Base-by-base conservation (phyloP, 2,329 filamentous ascomycete genomes). In the Penicillium frequentans region DNA sequence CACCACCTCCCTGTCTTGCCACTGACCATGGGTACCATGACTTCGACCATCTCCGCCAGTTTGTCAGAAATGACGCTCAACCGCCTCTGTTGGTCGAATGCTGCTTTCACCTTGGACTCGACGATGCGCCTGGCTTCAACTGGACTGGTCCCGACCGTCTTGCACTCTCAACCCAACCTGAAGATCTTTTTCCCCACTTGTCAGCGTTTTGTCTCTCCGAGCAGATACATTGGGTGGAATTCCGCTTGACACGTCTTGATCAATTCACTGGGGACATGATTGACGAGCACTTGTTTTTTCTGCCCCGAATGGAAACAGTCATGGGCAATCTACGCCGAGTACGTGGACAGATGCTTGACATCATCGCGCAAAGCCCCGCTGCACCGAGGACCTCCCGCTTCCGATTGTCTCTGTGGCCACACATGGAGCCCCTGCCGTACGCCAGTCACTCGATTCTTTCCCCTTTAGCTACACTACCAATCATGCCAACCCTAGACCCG, bases 1-100 rank as follows among this genome's bases (percentile, higher is more conserved):
- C 37, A 49, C 43, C 39, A 10, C 55, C 55, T 26, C 49, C 55
- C 16, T 56, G 29, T 53, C 55, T 56, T 29, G 35, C 55, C 7
- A 49, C 45, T 24, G 23, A 57, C 9, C 23, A 46, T 27, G 26
- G 16, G 37, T 19, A 19, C 37, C n/a, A 39, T 39, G 37, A 4
- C 37, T 21, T 39, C 1, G 37, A 21, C n/a, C n/a, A 21, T n/a
- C n/a, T n/a, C 37, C 37, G n/a, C 37, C n/a, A 39, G n/a, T 39
- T 10, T 39, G n/a, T 39, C n/a, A 39, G n/a, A 39, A 39, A 39
- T 39, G 6, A 39, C n/a, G 8, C n/a, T 10, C 37, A n/a, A 3
- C 37, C 37, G 4, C 4, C 37, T 39, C 37, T 39, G n/a, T 21
- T 39, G 37, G 23, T 46, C n/a, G 44, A 46, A 46, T 46, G 24